Evolutionary conservation across 306 rosid genomes (phyloP).

Genomic region (Vigna mungo): DNA sequence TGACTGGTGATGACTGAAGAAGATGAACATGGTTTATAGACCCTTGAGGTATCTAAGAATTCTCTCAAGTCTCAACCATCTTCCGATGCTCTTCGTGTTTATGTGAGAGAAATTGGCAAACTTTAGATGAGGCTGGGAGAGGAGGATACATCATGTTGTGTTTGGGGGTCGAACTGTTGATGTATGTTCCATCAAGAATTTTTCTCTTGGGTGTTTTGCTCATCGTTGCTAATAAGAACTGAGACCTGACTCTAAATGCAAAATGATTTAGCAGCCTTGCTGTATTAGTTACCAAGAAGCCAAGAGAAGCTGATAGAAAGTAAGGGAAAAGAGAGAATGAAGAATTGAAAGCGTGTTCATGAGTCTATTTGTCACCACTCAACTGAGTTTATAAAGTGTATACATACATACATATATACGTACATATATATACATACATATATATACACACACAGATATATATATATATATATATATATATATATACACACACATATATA

Average conservation of each 20-base stretch:
- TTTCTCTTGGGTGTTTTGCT: constrained; percentile 21
- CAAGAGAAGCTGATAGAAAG: too few species aligned
- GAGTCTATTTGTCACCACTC: not conserved
- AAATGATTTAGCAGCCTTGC: constrained; percentile 16
- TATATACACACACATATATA: too few species aligned
- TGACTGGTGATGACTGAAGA: too few species aligned
- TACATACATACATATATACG: not conserved
- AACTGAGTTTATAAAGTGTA: not conserved
- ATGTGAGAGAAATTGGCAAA: not conserved
- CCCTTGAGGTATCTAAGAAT: constrained; percentile 5
- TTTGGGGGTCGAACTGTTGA: not conserved
- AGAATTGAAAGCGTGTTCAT: not conserved
- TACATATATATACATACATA: too few species aligned
- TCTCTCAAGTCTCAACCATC: not conserved
- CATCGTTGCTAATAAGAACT: constrained; percentile 19
- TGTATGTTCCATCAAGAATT: not conserved
- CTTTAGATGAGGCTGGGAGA: not conserved
- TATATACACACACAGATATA: too few species aligned
- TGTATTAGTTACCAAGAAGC: constrained; percentile 29
- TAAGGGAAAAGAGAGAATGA: constrained; percentile 1
- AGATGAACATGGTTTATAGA: not conserved
- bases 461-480: not conserved
- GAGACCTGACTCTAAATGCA: constrained; percentile 6
- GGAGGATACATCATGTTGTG: not conserved
- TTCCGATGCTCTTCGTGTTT: not conserved